Evolutionary conservation across 2,329 filamentous ascomycete genomes (phyloP), one percentile per base, ranked within the genome.

Genomic region (Epichloe sibirici): DNA sequence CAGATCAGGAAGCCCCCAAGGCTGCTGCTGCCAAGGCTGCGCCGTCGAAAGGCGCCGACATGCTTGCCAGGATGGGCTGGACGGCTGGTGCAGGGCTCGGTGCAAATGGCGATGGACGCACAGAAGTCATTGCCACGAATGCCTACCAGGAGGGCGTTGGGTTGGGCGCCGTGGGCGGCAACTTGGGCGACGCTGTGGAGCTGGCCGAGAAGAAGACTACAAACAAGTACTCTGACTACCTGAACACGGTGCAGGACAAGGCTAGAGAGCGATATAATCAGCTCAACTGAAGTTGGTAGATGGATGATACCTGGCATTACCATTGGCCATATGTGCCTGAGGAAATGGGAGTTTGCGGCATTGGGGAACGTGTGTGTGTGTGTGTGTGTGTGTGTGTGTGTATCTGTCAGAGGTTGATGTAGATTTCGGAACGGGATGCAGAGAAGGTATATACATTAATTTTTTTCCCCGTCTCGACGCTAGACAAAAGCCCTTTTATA

Each of bases 31-130:
- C 55, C 11, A 63, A 62, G 35, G 67, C 73, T 6, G 63, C 64
- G 48, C 68, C 72, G 54, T 82, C 79, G 38, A 86, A 84, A 65
- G 83, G 83, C 12, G 81, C 81, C 0, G 79, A 80, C 3, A 74
- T 88, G 62, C 71, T 88, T 40, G 79, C 81, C 40, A 88, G 87
- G 71, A 85, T 86, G 79, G 85, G 85, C 28, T 88, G 83, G 83
- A 79, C 71, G 23, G 71, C 75, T 1, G 84, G 85, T 8, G 73
- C 76, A 53, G 83, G 85, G 0, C 71, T 88, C 4, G 85, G 85
- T 2, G 81, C 77, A 0, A 74, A 77, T 45, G 81, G 79, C 5
- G 74, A 75, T 5, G 85, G 85, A 0, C 74, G 79, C 44, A 85
- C 78, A 0, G 77, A 83, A 49, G 81, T 80, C 4, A 79, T 88